A percentile compares a stretch with the other conserved stretches of the same genome.
Evolutionary conservation across 2,329 filamentous ascomycete genomes (phyloP).

Genomic region (Aspergillus thermomutatus): DNA sequence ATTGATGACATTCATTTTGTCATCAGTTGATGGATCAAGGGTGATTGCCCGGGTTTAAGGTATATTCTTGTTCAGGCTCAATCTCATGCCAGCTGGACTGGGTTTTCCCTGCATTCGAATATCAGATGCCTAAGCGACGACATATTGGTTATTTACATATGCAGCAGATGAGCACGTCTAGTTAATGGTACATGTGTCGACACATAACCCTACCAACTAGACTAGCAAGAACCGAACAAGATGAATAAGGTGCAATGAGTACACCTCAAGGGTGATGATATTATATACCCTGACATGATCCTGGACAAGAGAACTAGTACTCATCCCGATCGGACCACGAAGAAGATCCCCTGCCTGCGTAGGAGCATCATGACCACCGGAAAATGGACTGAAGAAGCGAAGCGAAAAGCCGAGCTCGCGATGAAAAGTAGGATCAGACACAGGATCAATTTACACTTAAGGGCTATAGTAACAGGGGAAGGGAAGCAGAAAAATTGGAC

Average conservation of each 20-base stretch:
- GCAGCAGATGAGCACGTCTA: no score
- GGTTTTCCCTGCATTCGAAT: no score
- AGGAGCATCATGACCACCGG: not conserved
- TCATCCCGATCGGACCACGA: not conserved
- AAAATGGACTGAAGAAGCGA: not conserved
- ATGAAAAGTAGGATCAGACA: not conserved
- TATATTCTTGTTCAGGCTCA: no score
- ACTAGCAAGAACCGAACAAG: no score
- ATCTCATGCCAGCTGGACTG: no score
- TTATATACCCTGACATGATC: slow-evolving; percentile 6
- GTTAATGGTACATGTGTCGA: no score
- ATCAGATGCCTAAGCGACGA: no score
- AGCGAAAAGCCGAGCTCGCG: not conserved
- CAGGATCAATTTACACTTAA: not conserved
- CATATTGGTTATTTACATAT: no score
- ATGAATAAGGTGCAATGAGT: not conserved
- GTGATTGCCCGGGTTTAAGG: no score
- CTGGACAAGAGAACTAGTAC: not conserved
- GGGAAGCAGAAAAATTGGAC: not conserved
- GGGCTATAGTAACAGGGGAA: not conserved
- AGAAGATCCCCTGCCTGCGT: not conserved
- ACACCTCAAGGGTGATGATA: not conserved
- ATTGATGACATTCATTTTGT: not conserved
- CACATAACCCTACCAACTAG: no score
- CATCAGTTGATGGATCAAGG: no score